These are phyloP conservation scores for Rossbeevera mucosa DNA, from an alignment of 768 basidiomycete genomes.

Conservation along the genomic window DNA sequence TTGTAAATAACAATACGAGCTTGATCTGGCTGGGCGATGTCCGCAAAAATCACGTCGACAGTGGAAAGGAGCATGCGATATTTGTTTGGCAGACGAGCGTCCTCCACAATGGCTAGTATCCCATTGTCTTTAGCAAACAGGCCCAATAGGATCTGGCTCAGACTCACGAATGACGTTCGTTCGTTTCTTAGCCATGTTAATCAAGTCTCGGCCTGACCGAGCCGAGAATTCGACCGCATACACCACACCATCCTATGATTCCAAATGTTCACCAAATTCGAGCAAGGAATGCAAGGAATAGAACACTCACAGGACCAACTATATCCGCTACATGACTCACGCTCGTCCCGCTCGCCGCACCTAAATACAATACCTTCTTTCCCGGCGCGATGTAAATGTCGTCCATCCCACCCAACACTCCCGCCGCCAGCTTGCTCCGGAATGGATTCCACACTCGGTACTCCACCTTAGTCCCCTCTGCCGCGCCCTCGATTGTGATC, in stretches of 20 bases:
- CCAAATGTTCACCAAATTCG: constrained; percentile 7
- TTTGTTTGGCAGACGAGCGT: constrained; percentile 92
- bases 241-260: constrained; percentile 79
- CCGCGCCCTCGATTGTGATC: constrained; percentile 75
- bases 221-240: constrained; percentile 99
- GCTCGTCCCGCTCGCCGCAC: constrained; percentile 96
- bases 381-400: constrained; percentile 90
- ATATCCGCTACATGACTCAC: constrained; percentile 99
- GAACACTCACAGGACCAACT: constrained; percentile 78
- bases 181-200: constrained; percentile 98
- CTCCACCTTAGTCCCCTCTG: constrained; percentile 83
- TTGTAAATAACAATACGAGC: constrained; percentile 94
- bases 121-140: constrained; percentile 1
- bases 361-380: constrained; percentile 94
- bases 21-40: constrained; percentile 98
- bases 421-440: constrained; percentile 93
- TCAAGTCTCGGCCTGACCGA: constrained; percentile 94
- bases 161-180: constrained; percentile 96
- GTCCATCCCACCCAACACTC: constrained; percentile 93
- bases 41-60: constrained; percentile 97
- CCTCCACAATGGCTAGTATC: constrained; percentile 84
- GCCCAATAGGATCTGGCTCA: background rate
- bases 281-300: background rate
- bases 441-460: constrained; percentile 99
- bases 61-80: constrained; percentile 96